Conservation (phyloP, 495 filamentous ascomycete genomes). For the Daldinia bambusicola region DNA sequence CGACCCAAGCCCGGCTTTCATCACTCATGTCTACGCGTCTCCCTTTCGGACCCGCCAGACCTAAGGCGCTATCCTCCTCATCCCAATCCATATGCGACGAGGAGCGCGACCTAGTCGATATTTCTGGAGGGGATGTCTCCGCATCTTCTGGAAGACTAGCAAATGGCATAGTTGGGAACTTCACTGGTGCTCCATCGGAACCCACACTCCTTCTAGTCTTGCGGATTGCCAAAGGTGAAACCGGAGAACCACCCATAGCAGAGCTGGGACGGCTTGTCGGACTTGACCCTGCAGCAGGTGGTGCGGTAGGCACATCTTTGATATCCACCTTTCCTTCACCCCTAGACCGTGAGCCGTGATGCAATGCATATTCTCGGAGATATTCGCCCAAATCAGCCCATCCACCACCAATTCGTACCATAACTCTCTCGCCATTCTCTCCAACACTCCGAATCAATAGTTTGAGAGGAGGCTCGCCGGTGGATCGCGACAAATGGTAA, state of each 20-base stretch:
- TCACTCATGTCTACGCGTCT: slow-evolving; percentile 69
- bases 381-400: slow-evolving; percentile 97
- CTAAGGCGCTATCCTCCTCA: slow-evolving; percentile 66
- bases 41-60: slow-evolving; percentile 69
- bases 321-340: slow-evolving; percentile 66
- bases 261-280: slow-evolving; percentile 56
- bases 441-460: slow-evolving; percentile 92
- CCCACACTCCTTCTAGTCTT: slow-evolving; percentile 59
- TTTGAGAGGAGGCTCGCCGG: slow-evolving; percentile 86
- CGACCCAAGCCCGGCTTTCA: slow-evolving; percentile 75
- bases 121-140: slow-evolving; percentile 49
- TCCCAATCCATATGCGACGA: slow-evolving; percentile 62
- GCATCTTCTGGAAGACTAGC: slow-evolving; percentile 33
- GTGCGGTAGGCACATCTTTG: slow-evolving; percentile 59
- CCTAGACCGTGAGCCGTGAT: slow-evolving; percentile 76
- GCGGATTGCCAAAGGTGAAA: slow-evolving; percentile 57
- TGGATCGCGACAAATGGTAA: slow-evolving; percentile 89
- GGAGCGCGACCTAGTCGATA: slow-evolving; percentile 53
- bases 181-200: slow-evolving; percentile 40
- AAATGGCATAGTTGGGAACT: slow-evolving; percentile 52
- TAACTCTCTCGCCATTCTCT: slow-evolving; percentile 88
- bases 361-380: slow-evolving; percentile 88
- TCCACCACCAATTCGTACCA: slow-evolving; percentile 96
- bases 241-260: slow-evolving; percentile 51
- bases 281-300: slow-evolving; percentile 49